Percentiles rank a stretch among this genome's conserved stretches.
Evolutionary conservation across 2,329 filamentous ascomycete genomes (phyloP).

Genomic region (Plenodomus biglobosus): DNA sequence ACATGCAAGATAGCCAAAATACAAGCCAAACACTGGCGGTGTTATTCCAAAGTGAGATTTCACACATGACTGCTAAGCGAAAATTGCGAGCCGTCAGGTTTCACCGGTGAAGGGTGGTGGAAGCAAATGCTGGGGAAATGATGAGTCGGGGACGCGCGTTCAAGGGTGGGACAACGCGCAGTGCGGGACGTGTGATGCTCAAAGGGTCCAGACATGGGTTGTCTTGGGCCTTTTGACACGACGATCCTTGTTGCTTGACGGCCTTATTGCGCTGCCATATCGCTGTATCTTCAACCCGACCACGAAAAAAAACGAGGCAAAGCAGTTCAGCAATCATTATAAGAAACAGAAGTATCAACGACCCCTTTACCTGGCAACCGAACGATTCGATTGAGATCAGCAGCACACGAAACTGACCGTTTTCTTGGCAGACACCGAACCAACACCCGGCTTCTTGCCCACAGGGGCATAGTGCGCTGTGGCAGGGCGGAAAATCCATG

Average conservation of each 20-base stretch:
- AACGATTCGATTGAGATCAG: too few species aligned
- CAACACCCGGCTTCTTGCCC: too few species aligned
- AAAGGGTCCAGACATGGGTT: neutral
- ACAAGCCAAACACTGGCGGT: neutral
- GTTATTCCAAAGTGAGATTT: neutral
- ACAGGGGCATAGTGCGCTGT: too few species aligned
- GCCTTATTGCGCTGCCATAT: neutral
- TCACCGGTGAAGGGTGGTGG: neutral
- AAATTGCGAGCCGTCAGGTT: neutral
- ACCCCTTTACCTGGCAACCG: too few species aligned
- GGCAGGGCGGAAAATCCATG: too few species aligned
- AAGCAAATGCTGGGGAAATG: neutral
- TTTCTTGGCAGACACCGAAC: too few species aligned
- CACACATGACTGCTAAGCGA: neutral
- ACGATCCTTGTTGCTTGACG: neutral
- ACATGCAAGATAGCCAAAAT: neutral
- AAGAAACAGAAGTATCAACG: too few species aligned
- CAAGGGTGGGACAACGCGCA: neutral
- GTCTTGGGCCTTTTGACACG: neutral
- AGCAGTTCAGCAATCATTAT: too few species aligned
- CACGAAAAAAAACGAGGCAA: too few species aligned
- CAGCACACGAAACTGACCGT: too few species aligned
- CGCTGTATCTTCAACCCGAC: neutral
- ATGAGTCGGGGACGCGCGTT: neutral
- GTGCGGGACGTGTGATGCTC: neutral